Evolutionary conservation across 768 basidiomycete genomes (phyloP).

Genomic region (Arthromyces matolae): DNA sequence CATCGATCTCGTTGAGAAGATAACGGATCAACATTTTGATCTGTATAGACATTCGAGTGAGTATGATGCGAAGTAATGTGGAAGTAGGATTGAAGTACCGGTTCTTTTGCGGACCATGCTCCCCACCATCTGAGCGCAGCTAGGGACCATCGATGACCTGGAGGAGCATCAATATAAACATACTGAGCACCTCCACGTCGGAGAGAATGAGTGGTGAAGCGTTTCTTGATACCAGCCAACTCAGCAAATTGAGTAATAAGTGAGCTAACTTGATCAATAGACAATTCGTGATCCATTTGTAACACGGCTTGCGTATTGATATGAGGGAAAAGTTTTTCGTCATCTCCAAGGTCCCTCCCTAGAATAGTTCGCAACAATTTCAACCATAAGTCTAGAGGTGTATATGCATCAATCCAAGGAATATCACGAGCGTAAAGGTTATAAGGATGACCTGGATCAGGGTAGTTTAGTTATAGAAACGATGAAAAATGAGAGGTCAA

Average conservation of each 20-base stretch:
- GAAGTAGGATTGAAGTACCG: neutral
- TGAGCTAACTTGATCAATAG: neutral
- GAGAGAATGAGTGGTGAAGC: conserved; percentile 1
- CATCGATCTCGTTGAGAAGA: neutral
- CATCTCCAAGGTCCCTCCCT: neutral
- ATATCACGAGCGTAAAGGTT: neutral
- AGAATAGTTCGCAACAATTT: neutral
- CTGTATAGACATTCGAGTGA: neutral
- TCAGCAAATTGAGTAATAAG: neutral
- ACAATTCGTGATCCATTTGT: neutral
- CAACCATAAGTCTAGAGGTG: neutral
- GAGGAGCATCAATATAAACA: neutral
- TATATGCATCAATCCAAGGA: neutral
- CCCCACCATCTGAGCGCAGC: neutral
- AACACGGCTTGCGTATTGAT: neutral
- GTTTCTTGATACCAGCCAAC: neutral
- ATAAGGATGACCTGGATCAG: neutral
- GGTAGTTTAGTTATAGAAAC: no score
- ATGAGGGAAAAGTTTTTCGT: neutral
- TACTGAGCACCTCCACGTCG: conserved; percentile 5
- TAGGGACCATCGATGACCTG: neutral
- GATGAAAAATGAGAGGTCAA: neutral
- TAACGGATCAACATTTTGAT: neutral
- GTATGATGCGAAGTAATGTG: neutral
- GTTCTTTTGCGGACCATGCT: neutral